phyloP scores from a whole-genome alignment of 2,329 filamentous ascomycete species.

The Coniochaeta pulveracea region DNA sequence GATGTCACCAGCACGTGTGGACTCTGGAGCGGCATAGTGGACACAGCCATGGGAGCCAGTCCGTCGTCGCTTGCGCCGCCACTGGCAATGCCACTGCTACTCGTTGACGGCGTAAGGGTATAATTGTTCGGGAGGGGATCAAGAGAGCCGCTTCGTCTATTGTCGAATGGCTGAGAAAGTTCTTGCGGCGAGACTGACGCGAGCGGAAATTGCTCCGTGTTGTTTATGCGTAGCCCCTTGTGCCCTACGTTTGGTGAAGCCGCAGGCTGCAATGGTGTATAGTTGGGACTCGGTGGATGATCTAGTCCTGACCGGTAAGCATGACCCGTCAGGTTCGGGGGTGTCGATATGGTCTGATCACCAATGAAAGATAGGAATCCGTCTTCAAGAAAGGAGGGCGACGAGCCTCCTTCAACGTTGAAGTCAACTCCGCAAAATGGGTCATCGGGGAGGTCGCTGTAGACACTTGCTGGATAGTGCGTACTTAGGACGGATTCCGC shows the following conservation, averaged over 20 bases:
- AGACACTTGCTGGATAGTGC: constrained; percentile 38
- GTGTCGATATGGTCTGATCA: constrained; percentile 6
- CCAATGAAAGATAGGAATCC: background rate
- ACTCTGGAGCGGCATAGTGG: constrained; percentile 36
- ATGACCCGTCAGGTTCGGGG: constrained; percentile 10
- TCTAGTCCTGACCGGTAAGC: constrained; percentile 12
- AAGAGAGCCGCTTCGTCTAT: too few relatives aligned
- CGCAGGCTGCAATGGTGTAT: constrained; percentile 36
- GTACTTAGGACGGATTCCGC: constrained; percentile 33
- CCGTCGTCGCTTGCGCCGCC: constrained; percentile 33
- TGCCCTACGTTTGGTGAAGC: constrained; percentile 26
- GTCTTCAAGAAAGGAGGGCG: constrained; percentile 30
- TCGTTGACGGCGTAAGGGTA: constrained; percentile 38
- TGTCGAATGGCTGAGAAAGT: constrained; percentile 26
- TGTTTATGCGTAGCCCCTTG: constrained; percentile 14
- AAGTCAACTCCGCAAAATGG: constrained; percentile 41
- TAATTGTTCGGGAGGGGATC: constrained; percentile 18
- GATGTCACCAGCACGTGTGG: constrained; percentile 45
- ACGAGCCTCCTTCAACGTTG: constrained; percentile 25
- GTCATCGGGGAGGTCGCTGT: constrained; percentile 32
- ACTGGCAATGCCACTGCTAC: constrained; percentile 36
- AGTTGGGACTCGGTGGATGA: constrained; percentile 40
- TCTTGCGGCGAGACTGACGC: constrained; percentile 28
- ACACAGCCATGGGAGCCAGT: constrained; percentile 17
- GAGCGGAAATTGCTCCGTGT: constrained; percentile 14